Evolutionary conservation across 495 filamentous ascomycete species (phyloP).

Genomic region (Cryomyces antarcticus): DNA sequence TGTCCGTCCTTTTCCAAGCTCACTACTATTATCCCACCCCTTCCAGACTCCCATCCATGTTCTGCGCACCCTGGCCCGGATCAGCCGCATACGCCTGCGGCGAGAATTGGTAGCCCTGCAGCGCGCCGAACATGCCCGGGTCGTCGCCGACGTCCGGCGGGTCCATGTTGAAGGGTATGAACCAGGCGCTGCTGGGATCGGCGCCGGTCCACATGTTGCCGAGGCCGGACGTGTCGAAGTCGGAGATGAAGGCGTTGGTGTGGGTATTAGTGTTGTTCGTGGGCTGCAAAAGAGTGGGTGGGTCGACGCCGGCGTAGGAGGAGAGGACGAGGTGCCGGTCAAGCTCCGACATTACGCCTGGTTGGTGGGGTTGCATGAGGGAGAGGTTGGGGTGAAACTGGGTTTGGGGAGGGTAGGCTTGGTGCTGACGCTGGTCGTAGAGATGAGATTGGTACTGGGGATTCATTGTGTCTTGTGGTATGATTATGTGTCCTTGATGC

Average conservation of each 20-base stretch:
- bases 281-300: background rate
- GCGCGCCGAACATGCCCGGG: constrained; percentile 7
- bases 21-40: too few species aligned
- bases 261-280: background rate
- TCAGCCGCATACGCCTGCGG: too few species aligned
- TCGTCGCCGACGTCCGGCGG: constrained; percentile 41
- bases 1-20: too few species aligned
- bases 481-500: constrained; percentile 2
- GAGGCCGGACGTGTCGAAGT: constrained; percentile 4
- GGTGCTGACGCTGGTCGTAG: constrained; percentile 9
- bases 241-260: background rate
- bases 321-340: constrained; percentile 64
- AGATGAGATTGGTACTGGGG: constrained; percentile 21
- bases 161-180: constrained; percentile 85
- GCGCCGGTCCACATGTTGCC: background rate
- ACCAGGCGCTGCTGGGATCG: constrained; percentile 57
- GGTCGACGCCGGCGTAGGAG: constrained; percentile 47
- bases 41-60: too few species aligned
- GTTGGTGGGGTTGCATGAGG: background rate
- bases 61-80: too few species aligned
- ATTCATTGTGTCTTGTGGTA: constrained; percentile 4
- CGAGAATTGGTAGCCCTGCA: constrained; percentile 6
- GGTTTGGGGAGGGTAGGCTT: constrained; percentile 16
- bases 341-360: constrained; percentile 28
- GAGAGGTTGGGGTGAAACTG: constrained; percentile 21